Evolutionary conservation across 2,329 filamentous ascomycete genomes (phyloP).

Genomic region (Sclerotinia borealis): DNA sequence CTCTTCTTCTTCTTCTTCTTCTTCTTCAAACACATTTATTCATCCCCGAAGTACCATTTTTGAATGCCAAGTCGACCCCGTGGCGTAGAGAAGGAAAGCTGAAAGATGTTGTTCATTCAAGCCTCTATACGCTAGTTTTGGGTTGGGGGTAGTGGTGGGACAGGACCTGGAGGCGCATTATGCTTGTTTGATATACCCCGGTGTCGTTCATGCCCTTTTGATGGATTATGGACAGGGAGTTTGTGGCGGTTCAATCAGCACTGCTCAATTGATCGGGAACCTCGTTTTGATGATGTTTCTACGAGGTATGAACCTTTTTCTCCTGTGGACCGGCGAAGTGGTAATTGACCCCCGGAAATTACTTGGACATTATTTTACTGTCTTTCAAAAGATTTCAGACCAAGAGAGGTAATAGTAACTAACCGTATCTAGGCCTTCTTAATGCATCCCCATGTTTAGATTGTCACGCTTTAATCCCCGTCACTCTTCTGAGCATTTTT

Average conservation of each 20-base stretch:
- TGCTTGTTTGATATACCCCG: background rate
- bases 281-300: background rate
- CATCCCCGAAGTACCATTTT: background rate
- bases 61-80: background rate
- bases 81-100: slow-evolving; percentile 8
- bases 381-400: background rate
- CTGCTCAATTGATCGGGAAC: background rate
- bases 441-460: slow-evolving; percentile 1
- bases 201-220: background rate
- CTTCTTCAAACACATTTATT: background rate
- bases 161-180: background rate
- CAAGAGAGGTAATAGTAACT: background rate
- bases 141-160: background rate
- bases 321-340: background rate
- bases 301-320: background rate
- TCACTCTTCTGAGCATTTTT: background rate
- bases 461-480: background rate
- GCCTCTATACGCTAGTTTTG: background rate
- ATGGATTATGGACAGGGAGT: background rate
- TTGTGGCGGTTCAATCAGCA: background rate
- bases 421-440: background rate
- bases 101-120: slow-evolving; percentile 4
- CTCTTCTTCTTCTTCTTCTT: background rate
- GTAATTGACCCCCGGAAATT: background rate
- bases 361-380: background rate